These are phyloP conservation scores for Plasmodium blacklocki DNA, from an alignment of 169 alveolate species.

Conservation along the genomic window DNA sequence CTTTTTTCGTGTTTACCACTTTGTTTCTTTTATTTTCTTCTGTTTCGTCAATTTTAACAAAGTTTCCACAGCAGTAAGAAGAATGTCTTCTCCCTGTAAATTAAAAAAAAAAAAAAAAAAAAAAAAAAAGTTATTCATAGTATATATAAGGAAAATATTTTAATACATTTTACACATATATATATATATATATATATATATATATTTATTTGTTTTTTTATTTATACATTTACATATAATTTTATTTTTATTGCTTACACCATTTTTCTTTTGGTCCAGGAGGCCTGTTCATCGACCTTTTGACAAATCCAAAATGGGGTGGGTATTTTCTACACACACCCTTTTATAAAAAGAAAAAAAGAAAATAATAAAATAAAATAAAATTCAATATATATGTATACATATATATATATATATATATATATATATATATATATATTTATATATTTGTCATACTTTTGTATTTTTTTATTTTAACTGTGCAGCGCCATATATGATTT, in stretches of 20 bases:
- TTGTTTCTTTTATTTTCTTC: conserved; percentile 25
- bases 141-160: no score
- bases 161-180: no score
- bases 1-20: conserved; percentile 31
- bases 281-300: conserved; percentile 92
- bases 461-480: conserved; percentile 74
- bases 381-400: neutral
- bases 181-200: no score
- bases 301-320: conserved; percentile 94
- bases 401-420: neutral
- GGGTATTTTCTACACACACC: conserved; percentile 92
- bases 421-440: neutral
- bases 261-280: conserved; percentile 94
- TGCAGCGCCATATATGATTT: conserved; percentile 95
- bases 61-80: conserved; percentile 88
- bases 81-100: conserved; percentile 84
- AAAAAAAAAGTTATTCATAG: no score
- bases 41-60: conserved; percentile 84
- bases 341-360: conserved; percentile 58
- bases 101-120: no score
- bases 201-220: neutral
- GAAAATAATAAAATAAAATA: conserved; percentile 8
- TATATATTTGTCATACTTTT: neutral
- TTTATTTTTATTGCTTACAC: conserved; percentile 84
- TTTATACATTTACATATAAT: neutral